These are phyloP conservation scores for Nicotiana otophora DNA, from an alignment of 257 asterid species.

Conservation along the genomic window DNA sequence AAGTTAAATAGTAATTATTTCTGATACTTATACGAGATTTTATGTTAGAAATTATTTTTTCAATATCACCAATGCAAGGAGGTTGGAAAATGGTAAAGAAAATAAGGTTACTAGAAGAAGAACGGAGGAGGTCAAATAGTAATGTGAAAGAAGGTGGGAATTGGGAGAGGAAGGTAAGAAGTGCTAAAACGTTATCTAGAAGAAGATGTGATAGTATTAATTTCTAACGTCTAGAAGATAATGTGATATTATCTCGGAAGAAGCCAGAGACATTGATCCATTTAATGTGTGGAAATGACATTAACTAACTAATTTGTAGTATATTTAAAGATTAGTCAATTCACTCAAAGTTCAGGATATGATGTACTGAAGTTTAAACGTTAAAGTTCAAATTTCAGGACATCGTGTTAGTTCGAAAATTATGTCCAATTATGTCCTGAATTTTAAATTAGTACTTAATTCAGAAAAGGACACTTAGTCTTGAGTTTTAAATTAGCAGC, in stretches of 20 bases:
- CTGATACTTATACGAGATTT: background rate
- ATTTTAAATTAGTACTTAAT: too few species aligned
- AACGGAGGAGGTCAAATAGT: background rate
- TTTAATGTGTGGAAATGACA: too few species aligned
- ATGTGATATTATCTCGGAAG: background rate
- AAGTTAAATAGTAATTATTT: too few species aligned
- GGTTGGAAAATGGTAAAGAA: background rate
- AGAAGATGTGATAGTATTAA: background rate
- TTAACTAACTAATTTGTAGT: fast-evolving
- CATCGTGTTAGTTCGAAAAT: too few species aligned
- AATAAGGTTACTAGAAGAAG: background rate
- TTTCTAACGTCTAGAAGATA: background rate
- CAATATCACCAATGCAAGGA: background rate
- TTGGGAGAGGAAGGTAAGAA: background rate
- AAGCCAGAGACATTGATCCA: background rate
- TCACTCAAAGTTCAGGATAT: too few species aligned
- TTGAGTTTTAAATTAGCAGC: too few species aligned
- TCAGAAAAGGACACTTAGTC: too few species aligned
- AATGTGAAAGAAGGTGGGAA: background rate
- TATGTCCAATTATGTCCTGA: too few species aligned
- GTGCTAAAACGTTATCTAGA: background rate
- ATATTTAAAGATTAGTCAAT: too few species aligned
- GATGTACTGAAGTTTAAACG: too few species aligned
- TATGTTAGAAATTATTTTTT: too few species aligned
- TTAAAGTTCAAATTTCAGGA: too few species aligned